phyloP scores from a whole-genome alignment of 2,329 filamentous ascomycete species.

The Macrophomina phaseolina region DNA sequence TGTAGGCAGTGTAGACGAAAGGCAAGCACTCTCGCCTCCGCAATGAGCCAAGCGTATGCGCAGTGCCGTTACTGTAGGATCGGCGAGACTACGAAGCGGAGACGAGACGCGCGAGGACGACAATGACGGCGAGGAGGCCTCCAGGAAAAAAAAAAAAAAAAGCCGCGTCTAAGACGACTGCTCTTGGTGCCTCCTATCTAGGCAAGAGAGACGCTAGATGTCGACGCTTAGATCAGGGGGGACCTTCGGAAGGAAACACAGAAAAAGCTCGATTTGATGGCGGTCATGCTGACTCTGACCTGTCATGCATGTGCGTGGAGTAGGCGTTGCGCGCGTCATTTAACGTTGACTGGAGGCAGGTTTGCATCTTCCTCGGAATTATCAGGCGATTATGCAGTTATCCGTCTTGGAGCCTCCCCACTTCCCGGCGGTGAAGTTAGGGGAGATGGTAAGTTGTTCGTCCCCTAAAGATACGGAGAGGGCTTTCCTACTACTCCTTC shows the following conservation, averaged over 20 bases:
- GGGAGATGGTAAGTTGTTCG: neutral
- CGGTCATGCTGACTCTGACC: neutral
- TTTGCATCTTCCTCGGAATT: constrained; percentile 4
- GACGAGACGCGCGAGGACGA: neutral
- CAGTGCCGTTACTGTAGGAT: neutral
- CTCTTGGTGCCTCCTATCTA: neutral
- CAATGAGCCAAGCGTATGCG: neutral
- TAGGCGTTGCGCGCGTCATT: neutral
- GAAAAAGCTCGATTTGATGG: neutral
- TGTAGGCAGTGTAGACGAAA: neutral
- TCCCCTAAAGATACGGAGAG: constrained; percentile 1
- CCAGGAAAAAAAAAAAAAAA: neutral
- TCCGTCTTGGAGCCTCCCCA: neutral
- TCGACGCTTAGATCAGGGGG: constrained; percentile 7
- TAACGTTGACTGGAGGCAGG: neutral
- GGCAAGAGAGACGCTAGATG: neutral
- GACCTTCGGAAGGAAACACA: too few species aligned
- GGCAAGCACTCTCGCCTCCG: neutral
- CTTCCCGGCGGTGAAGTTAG: constrained; percentile 20
- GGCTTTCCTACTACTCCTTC: neutral
- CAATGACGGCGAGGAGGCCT: neutral
- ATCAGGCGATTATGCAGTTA: neutral
- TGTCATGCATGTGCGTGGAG: neutral
- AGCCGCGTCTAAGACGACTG: constrained; percentile 2
- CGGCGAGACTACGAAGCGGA: constrained; percentile 1